Base-by-base conservation (phyloP, 345 rosid genomes). In the Populus nigra region DNA sequence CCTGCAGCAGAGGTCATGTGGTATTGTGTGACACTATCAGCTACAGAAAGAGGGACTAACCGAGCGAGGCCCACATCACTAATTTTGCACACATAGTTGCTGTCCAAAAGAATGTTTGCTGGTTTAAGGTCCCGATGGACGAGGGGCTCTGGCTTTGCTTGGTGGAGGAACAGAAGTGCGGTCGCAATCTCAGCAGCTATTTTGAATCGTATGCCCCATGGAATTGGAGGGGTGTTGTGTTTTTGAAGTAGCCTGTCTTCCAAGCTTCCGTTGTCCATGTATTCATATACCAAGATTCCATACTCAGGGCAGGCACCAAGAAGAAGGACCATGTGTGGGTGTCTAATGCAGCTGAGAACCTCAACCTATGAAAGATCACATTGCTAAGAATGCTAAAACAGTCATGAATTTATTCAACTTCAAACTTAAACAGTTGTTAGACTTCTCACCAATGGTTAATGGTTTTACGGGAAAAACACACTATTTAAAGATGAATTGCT, bases 51-150 rank as follows among this genome's bases (percentile, higher is more conserved):
- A 0, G 98, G 98, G 76, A 91, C 98, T 80, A 94, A 75, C 87
- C 97, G 85, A 35, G 97, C 98, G 5, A 94, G 93, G 78, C 98
- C 97, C 68, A 92, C 97, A 76, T 94, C 98, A 74, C 97, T 90
- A 39, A 94, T 94, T 86, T 94, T 94, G 91, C 93, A 90, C 79
- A 89, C 91, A 59, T 81, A 94, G 80, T 94, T 91, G 31, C 85
- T 83, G 84, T 94, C 97, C 73, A 94, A 31, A 65, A 94, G 97
- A 83, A 94, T 94, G 85, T 92, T 92, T 11, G 98, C 98, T 3
- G 98, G 98, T 80, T 94, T 94, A 39, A 94, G 89, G 76, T 92
- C 98, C 25, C 97, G 90, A 68, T 92, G 98, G 76, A 94, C 98
- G 5, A 94, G 86, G n/a, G 98, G 98, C 78, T 94, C 98, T 57